These are phyloP conservation scores for Sporothrix schenckii DNA, from an alignment of 2,329 filamentous ascomycete species.

Conservation along the genomic window DNA sequence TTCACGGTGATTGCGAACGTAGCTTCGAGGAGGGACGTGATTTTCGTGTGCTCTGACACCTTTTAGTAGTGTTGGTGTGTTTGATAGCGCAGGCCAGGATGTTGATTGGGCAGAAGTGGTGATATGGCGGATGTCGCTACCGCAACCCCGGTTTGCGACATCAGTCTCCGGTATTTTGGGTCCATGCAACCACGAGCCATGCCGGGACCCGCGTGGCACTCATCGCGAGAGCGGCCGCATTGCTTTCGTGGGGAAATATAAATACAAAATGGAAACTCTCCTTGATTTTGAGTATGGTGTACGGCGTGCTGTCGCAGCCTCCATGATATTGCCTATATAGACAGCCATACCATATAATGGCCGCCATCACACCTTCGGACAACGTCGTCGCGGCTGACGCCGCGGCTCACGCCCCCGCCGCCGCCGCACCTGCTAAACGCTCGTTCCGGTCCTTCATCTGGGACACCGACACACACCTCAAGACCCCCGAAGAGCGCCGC, in stretches of 20 bases:
- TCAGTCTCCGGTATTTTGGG: conserved; percentile 1
- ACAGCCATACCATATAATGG: background rate
- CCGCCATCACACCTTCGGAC: background rate
- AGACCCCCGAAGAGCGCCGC: conserved; percentile 18
- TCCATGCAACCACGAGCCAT: background rate
- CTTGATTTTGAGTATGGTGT: background rate
- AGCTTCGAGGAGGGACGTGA: conserved; percentile 9
- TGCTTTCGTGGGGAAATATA: background rate
- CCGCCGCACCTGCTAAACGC: background rate
- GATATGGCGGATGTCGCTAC: conserved; percentile 18
- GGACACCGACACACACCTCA: conserved; percentile 25
- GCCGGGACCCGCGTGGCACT: background rate
- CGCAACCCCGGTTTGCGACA: conserved; percentile 25
- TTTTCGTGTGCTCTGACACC: conserved; percentile 13
- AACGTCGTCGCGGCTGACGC: background rate
- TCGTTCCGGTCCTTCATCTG: conserved; percentile 23
- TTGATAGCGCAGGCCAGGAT: background rate
- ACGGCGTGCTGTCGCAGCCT: background rate
- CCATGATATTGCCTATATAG: background rate
- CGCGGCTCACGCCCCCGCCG: background rate
- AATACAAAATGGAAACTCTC: background rate
- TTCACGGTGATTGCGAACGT: conserved; percentile 2
- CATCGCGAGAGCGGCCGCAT: background rate
- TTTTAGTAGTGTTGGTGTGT: background rate
- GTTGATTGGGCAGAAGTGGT: conserved; percentile 17